Evolutionary conservation across 1,284 basidiomycete genomes (phyloP), one percentile per base, ranked within the genome.

Genomic region (Blastosporella zonata): DNA sequence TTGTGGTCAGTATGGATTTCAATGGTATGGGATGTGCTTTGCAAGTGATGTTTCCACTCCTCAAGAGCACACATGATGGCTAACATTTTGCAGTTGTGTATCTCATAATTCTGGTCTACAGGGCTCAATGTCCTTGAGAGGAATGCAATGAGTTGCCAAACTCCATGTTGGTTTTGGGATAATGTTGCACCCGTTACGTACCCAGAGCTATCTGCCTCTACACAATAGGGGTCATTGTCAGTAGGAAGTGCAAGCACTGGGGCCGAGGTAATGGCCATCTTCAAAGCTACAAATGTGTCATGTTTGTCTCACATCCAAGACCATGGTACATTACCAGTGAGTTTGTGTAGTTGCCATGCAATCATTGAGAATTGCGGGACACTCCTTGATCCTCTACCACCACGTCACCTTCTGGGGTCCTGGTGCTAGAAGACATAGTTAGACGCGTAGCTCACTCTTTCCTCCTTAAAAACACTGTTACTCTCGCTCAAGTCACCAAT

Each of bases 1-100:
- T 66, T 61, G 52, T 79, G 75, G 53, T 80, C 71, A 0, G 69
- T 66, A 43, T 59, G 58, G 17, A 77, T 59, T 1, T 52, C 56
- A 20, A 71, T 50, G 13, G 47, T 22, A 0, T 62, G 25, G 3
- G n/a, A 9, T 1, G 55, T 36, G 12, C 70, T 71, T 51, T 63
- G 43, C 0, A 71, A 51, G 47, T 69, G 71, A 28, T 73, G 67
- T 18, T 62, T 36, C 74, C 71, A 79, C 39, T 65, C 55, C 21
- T 66, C 49, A 0, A 77, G 52, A 0, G 68, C 58, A 15, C 58
- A 20, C 1, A 77, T 64, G 12, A 78, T 69, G 0, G 70, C 70
- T 0, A 75, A 52, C 34, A 67, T 49, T 54, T 66, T 62, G 27
- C 58, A 59, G 49, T 67, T 56, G 20, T 66, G 55, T 31, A 67